Evolutionary conservation across 768 basidiomycete species (phyloP), one percentile per base, ranked within the genome.

Genomic region (Leccinum variicolor): DNA sequence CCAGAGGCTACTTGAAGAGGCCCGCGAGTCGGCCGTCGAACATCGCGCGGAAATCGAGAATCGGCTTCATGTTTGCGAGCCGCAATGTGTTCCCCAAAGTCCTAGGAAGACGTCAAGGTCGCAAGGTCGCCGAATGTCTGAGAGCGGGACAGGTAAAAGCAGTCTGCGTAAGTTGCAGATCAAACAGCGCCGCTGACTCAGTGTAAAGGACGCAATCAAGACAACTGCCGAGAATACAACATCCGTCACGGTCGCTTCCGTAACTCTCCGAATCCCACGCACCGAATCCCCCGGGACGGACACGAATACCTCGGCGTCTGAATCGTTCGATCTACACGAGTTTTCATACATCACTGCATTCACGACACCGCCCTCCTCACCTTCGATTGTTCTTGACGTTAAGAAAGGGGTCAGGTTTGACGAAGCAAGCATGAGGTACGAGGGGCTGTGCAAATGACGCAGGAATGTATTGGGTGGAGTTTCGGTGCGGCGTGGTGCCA

Each of bases 341-440:
- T 66, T 67, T 66, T 73, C 72, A 28, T 67, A 71, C 49, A 29
- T 69, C 33, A 71, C 69, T 11, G 70, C 67, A 13, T 67, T 68
- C 36, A 69, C 70, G 25, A 73, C 71, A 55, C 69, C 64, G 54
- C 62, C 69, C 52, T 66, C 69, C 25, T 67, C 67, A 15, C 68
- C 67, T 60, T 68, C 66, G 6, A 55, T 51, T 6, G 54, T 41
- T 36, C 39, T 57, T 52, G 54, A 49, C 50, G 56, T 56, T 21
- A 47, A 60, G 59, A 62, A 50, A 48, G 63, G 54, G 51, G 56
- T 39, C 19, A 21, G 31, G 15, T 39, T 53, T 43, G 43, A 34
- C 47, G 62, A 60, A 45, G 39, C 52, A 59, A 57, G 52, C 55
- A 58, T 23, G 64, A 25, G 43, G 62, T 29, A 59, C 48, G 50